Evolutionary conservation across 1,284 basidiomycete genomes (phyloP), one percentile per base, ranked within the genome.

Genomic region (Omphalotus olearius): DNA sequence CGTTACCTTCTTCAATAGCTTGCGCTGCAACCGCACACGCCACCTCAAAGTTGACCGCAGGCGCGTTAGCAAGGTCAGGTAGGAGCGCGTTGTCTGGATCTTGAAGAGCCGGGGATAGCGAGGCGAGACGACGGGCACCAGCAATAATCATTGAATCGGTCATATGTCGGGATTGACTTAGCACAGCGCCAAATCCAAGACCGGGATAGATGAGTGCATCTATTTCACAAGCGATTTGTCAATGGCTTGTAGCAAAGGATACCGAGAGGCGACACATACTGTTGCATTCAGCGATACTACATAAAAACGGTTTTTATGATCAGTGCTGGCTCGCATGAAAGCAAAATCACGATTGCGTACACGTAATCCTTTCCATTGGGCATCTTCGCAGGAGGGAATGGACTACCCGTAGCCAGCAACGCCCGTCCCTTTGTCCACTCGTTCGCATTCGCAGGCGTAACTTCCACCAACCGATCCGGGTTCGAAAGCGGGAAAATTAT

Each of bases 401-500:
- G 91, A 57, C 86, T 89, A 11, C 91, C 91, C 6, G 89, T 92
- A 0, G 89, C 87, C 46, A 93, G 68, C 36, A 93, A 69, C 14
- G 88, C 90, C 62, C 78, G 82, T 3, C 88, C 89, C 3, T 80
- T 66, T 0, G 85, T 87, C 91, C 91, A 93, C 20, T 82, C 73
- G 59, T 83, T 82, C 40, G 84, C 78, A 61, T 91, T 80, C 57
- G 78, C 73, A 2, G 90, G 91, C 54, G 83, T 77, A 1, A 88
- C 86, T 66, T 93, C 91, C 42, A 83, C 83, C 48, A 93, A 72
- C 30, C 73, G 68, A 57, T 84, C 91, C 4, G 91, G 91, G 67
- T 94, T 94, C 46, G 85, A 88, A 59, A 93, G 73, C 10, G 90
- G 88, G 56, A 93, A 74, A 57, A 93, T 89, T 64, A 93, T 86